Base-by-base conservation (phyloP, 805 yeast species). In the Ogataea ganodermae region DNA sequence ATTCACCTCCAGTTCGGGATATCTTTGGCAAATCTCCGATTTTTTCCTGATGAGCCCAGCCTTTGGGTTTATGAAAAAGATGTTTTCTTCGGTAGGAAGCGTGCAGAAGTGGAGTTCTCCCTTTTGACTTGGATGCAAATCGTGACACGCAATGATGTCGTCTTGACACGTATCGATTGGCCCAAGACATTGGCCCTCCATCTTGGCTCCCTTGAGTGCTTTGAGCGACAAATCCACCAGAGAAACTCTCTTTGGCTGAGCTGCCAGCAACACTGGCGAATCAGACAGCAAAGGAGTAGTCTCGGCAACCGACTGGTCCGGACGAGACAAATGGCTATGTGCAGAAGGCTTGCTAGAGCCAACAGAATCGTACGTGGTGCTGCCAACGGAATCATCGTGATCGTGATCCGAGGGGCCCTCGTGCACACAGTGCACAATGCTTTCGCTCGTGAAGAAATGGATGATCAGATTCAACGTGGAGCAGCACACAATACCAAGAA, bases 361-460 rank as follows among this genome's bases (percentile, higher is more conserved):
- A 6, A 18, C 36, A 24, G 44, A 43, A 24, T 31, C 24, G 26
- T 52, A 46, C 3, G 48, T n/a, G 35, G 23, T 23, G 17, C 45
- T 24, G n/a, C 33, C 14, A 21, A 36, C 12, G 5, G 12, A 7
- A 10, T n/a, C 20, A n/a, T 6, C 38, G 17, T 20, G 24, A 33
- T 5, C 37, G 7, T 13, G 24, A 20, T 7, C 8, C 9, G n/a
- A 18, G 24, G 59, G 66, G 10, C 68, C 75, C 10, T 72, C 80
- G 58, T 90, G 96, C 13, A 81, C 85, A 66, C 97, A 90, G 61
- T 90, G 97, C 0, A 91, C 86, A 27, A 91, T 78, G 26, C 91
- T 83, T 62, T 88, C 88, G 42, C 92, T 80, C 0, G 97, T 88
- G 44, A 83, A 65, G 28, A 80, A 64, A 65, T 91, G 97, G 4